These are phyloP conservation scores for Sporobolomyces pararoseus DNA, from an alignment of 768 basidiomycete species.

Conservation along the genomic window DNA sequence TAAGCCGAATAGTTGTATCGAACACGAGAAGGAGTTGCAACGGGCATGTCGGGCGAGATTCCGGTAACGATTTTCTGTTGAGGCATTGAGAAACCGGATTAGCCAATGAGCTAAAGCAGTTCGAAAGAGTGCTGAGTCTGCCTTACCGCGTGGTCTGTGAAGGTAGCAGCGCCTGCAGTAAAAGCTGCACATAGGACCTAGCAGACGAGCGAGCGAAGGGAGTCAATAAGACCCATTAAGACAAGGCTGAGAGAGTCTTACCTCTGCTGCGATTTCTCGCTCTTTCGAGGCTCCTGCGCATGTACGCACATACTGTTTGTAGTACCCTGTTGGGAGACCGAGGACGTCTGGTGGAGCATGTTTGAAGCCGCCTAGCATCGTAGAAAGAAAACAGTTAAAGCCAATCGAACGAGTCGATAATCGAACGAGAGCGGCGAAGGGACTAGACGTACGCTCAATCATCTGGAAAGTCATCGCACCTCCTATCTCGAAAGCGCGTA, in stretches of 20 bases:
- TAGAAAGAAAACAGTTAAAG: too few species aligned
- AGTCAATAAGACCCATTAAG: too few species aligned
- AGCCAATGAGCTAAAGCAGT: background rate
- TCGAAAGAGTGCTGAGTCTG: background rate
- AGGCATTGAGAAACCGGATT: background rate
- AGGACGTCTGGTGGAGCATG: background rate
- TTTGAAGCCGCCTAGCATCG: background rate
- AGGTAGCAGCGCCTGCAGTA: background rate
- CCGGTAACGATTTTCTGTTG: background rate
- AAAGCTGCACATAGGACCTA: constrained; percentile 25
- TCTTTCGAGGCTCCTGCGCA: constrained; percentile 8
- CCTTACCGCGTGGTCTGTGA: constrained; percentile 14
- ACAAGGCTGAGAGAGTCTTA: background rate
- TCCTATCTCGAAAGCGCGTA: background rate
- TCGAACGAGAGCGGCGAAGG: background rate
- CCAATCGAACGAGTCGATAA: too few species aligned
- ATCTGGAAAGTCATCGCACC: constrained; percentile 4
- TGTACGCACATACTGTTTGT: background rate
- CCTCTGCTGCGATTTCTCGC: constrained; percentile 22
- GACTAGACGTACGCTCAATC: constrained; percentile 12
- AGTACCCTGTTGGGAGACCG: constrained; percentile 6
- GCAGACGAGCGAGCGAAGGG: background rate
- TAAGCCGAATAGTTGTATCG: background rate
- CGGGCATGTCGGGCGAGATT: background rate
- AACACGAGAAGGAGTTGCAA: background rate